Evolutionary conservation across 805 yeast genomes (phyloP).

Genomic region (Kodamaea restingae): DNA sequence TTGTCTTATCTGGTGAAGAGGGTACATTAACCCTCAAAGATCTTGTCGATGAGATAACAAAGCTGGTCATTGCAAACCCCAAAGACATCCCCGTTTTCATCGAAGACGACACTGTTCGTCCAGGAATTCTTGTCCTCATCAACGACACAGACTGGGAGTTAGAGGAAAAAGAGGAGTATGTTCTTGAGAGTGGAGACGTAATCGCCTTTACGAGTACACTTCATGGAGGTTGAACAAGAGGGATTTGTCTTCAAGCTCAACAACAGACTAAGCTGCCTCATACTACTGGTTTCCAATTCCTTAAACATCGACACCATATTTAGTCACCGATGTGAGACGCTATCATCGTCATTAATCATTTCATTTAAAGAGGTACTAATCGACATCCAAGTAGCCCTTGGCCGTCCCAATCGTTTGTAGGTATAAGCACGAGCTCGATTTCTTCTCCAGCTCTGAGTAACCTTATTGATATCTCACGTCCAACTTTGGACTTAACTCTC

Average conservation of each 20-base stretch:
- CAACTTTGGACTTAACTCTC: slow-evolving; percentile 39
- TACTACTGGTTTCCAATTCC: no score
- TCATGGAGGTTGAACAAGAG: slow-evolving; percentile 72
- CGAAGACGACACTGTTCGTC: slow-evolving; percentile 78
- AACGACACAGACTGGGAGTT: slow-evolving; percentile 97
- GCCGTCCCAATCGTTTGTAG: slow-evolving; percentile 59
- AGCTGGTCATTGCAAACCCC: slow-evolving; percentile 52
- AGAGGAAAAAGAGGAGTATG: slow-evolving; percentile 82
- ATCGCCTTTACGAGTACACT: slow-evolving; percentile 88
- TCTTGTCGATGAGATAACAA: slow-evolving; percentile 52
- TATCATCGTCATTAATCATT: no score
- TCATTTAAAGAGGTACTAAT: slow-evolving; percentile 36
- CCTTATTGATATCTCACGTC: slow-evolving; percentile 21
- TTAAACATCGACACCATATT: no score
- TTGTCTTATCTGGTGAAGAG: slow-evolving; percentile 41
- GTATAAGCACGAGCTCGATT: slow-evolving; percentile 28
- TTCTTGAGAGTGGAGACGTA: slow-evolving; percentile 69
- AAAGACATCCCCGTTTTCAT: slow-evolving; percentile 71
- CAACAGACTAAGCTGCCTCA: no score
- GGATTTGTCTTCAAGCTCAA: neutral
- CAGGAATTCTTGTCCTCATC: slow-evolving; percentile 87
- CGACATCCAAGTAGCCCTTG: slow-evolving; percentile 68
- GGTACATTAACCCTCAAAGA: slow-evolving; percentile 45
- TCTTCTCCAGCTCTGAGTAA: slow-evolving; percentile 28
- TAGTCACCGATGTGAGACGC: no score